phyloP scores from a whole-genome alignment of 1,139 yeast genomes.

The Candida tetrigidarum region DNA sequence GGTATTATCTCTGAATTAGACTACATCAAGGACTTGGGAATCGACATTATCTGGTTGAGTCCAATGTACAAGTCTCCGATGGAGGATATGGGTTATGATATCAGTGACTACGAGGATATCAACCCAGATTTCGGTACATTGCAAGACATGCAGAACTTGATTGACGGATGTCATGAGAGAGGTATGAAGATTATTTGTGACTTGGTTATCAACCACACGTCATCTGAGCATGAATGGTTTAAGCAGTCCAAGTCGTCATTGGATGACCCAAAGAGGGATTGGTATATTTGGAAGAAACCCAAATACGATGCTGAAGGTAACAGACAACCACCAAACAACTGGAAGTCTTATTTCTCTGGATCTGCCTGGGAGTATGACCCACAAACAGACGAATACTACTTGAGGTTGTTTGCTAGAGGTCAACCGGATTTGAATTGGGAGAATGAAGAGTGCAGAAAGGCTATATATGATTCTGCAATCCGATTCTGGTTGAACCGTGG shows the following conservation, averaged over 20 bases:
- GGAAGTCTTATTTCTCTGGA: constrained; percentile 56
- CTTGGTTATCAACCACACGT: constrained; percentile 63
- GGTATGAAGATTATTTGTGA: constrained; percentile 58
- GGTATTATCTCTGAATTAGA: constrained; percentile 58
- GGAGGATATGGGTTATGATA: constrained; percentile 68
- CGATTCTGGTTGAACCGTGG: constrained; percentile 60
- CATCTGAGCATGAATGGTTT: constrained; percentile 61
- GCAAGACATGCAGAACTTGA: constrained; percentile 53
- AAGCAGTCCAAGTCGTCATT: constrained; percentile 55
- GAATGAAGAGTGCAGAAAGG: constrained; percentile 52
- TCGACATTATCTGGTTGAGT: constrained; percentile 58
- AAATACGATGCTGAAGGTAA: constrained; percentile 49
- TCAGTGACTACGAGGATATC: constrained; percentile 54
- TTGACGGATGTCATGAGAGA: constrained; percentile 49
- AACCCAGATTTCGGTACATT: constrained; percentile 58
- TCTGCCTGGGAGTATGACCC: constrained; percentile 63
- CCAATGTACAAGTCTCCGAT: constrained; percentile 65
- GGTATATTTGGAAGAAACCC: constrained; percentile 63
- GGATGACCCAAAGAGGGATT: constrained; percentile 59
- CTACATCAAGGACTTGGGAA: constrained; percentile 55
- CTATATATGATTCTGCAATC: constrained; percentile 53
- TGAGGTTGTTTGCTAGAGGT: constrained; percentile 52
- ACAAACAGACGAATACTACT: constrained; percentile 53
- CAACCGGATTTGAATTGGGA: constrained; percentile 71
- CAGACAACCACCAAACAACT: constrained; percentile 59